Evolutionary conservation across 2,329 filamentous ascomycete species (phyloP), one percentile per base, ranked within the genome.

Genomic region (Penicillium sp.): DNA sequence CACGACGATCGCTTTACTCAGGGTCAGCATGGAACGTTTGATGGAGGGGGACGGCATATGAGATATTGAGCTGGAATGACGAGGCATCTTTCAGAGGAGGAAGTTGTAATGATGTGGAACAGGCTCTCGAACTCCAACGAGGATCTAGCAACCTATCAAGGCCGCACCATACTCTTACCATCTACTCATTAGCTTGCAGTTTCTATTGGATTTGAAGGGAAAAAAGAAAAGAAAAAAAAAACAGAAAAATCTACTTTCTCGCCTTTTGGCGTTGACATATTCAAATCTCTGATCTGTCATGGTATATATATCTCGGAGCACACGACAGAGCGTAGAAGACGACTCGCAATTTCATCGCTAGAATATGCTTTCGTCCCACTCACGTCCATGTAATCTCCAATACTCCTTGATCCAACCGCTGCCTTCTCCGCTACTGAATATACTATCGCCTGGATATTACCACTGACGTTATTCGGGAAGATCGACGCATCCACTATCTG

Each of bases 331-430:
- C 6, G 22, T 24, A 24, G 22, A 24, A 24, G 22, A 24, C 22
- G 22, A 24, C 22, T 24, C 22, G 22, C 6, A n/a, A 8, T 32
- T 32, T n/a, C 6, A 7, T 3, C 31, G 6, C 13, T 21, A 15
- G 31, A 32, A 35, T 37, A 4, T 21, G 8, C 10, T 24, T 37
- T 21, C 5, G 12, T 19, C 19, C 17, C 15, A 12, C 19, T 13
- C 21, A 13, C 10, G 13, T 12, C 6, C 19, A 13, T 6, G 34
- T 7, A 32, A 3, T n/a, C 1, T 4, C 34, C 34, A 53, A 31
- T 66, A 61, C 21, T 57, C 56, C 46, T 61, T 64, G 48, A 68
- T 62, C 22, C 22, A 22, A 22, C 6, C 22, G 22, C 22, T 24
- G 22, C 22, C 22, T 24, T 24, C 7, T 24, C 22, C 6, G 22